Base-by-base conservation (phyloP, 331 rosid genomes). In the Pyrus hybrid region DNA sequence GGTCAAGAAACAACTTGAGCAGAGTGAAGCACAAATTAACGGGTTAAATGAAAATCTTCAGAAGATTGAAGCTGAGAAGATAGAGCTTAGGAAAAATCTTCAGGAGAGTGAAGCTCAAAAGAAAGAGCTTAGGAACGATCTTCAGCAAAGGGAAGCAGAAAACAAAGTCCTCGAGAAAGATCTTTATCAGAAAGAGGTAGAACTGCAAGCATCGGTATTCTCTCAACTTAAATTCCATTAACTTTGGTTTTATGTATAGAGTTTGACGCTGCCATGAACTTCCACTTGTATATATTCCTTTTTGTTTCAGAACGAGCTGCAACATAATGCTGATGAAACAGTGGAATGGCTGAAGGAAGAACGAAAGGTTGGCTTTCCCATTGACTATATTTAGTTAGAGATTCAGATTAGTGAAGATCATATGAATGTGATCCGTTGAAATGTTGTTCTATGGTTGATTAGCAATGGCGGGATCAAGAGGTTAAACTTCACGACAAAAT, bases 401-500 rank as follows among this genome's bases (percentile, higher is more conserved):
- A 5, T 18, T 64, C 35, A 2, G 22, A 29, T 63, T 22, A 60
- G 61, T 88, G 68, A 85, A 85, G 84, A 29, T 82, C 4, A 5
- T 65, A 88, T n/a, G 10, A 20, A 13, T 20, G 4, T 56, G 13
- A 56, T 7, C 61, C 22, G 8, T 56, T 56, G 62, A 56, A 56
- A 56, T 56, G 62, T 56, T 56, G 62, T 43, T 43, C 16, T 43
- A 13, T 43, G 49, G 49, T 43, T 43, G 17, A 61, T 57, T 75
- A 21, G 64, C 14, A 29, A 67, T 82, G 78, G 82, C 86, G 85
- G 91, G 80, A 72, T 68, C 79, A 86, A 79, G 88, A 91, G 87
- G 87, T 85, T 68, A 53, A 84, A 67, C 82, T 85, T 37, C 87
- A 79, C 37, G 43, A 67, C 68, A 75, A 77, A 77, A 88, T 89